A percentile compares a stretch with the other conserved stretches of the same genome.
Conservation (phyloP, 805 yeast species). For the Nakazawaea ishiwadae region DNA sequence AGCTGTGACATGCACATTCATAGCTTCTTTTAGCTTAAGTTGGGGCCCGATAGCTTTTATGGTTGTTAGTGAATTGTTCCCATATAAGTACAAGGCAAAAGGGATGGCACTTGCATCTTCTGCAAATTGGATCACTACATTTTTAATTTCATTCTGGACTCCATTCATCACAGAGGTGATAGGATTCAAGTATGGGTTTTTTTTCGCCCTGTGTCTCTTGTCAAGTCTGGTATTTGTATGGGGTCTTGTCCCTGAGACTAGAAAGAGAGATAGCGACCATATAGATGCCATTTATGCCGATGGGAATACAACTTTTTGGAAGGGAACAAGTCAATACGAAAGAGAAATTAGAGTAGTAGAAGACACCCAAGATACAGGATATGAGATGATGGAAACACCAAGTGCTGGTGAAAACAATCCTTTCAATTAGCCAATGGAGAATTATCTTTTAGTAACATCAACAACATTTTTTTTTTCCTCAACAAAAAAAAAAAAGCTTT, state of each 20-base stretch:
- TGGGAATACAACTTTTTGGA: slow-evolving; percentile 1
- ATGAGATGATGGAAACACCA: neutral
- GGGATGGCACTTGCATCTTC: slow-evolving; percentile 54
- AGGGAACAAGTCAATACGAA: neutral
- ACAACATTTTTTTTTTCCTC: too few species aligned
- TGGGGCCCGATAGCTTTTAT: slow-evolving; percentile 75
- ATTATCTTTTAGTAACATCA: too few species aligned
- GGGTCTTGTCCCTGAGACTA: slow-evolving; percentile 29
- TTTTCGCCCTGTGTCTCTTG: slow-evolving; percentile 30
- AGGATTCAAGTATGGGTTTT: slow-evolving; percentile 65
- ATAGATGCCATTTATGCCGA: slow-evolving; percentile 17
- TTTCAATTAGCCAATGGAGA: too few species aligned
- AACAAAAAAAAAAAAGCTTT: too few species aligned
- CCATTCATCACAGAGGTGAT: slow-evolving; percentile 60
- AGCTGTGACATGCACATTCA: slow-evolving; percentile 53
- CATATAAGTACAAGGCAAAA: slow-evolving; percentile 53
- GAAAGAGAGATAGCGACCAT: slow-evolving; percentile 17
- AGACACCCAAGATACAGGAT: neutral
- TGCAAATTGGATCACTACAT: slow-evolving; percentile 59
- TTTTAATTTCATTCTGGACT: slow-evolving; percentile 61
- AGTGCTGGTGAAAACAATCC: neutral
- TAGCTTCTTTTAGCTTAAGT: slow-evolving; percentile 60
- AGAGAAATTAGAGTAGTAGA: neutral
- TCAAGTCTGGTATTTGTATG: slow-evolving; percentile 21
- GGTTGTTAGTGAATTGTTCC: slow-evolving; percentile 62